Conservation (phyloP, 1,284 basidiomycete species). For the Sanghuangporus weigelae region DNA sequence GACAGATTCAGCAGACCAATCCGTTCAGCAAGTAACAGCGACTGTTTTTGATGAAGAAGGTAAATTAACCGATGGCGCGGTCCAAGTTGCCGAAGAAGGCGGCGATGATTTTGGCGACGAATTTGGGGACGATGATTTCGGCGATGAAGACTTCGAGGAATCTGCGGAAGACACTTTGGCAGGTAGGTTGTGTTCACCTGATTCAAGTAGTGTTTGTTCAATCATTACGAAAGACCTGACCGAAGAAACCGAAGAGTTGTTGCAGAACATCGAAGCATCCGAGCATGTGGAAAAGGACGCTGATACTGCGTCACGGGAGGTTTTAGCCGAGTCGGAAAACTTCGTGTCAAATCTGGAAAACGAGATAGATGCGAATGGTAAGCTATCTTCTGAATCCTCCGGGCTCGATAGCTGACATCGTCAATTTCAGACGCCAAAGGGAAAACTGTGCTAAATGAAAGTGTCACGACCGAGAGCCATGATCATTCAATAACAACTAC, state of each 20-base stretch:
- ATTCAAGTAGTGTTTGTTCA: neutral
- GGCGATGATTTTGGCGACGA: conserved; percentile 9
- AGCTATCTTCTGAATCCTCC: neutral
- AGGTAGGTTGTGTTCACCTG: conserved; percentile 3
- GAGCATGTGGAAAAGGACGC: neutral
- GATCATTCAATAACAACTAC: neutral
- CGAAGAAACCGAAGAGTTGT: conserved; percentile 1
- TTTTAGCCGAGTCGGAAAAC: conserved; percentile 9
- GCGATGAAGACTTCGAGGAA: conserved; percentile 10
- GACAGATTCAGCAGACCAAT: neutral
- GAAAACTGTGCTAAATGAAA: neutral
- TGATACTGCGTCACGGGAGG: conserved; percentile 5
- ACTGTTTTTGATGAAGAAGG: conserved; percentile 11
- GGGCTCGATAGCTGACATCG: neutral
- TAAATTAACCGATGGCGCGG: conserved; percentile 1
- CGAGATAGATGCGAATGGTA: neutral
- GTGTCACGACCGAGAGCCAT: neutral
- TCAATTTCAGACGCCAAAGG: neutral
- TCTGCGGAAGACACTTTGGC: conserved; percentile 11
- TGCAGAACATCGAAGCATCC: neutral
- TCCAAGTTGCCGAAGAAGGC: neutral
- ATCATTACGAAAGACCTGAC: neutral
- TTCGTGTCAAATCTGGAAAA: conserved; percentile 3
- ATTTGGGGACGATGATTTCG: conserved; percentile 12
- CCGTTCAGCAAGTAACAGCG: conserved; percentile 1